Conservation (phyloP, 345 rosid species). For the Odontarrhena argentea region DNA sequence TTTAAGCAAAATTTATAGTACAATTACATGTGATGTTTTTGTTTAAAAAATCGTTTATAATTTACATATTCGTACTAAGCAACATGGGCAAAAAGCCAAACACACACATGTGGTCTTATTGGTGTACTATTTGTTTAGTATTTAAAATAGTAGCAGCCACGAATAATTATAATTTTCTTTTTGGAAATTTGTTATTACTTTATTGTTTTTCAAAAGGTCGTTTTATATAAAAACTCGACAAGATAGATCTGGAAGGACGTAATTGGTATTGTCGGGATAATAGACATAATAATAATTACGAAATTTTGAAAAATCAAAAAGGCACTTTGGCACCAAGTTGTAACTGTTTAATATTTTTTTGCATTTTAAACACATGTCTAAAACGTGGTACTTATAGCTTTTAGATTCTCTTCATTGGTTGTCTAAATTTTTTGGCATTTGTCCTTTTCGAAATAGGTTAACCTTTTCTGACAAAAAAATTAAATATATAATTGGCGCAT, state of each 20-base stretch:
- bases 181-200: background rate
- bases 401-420: conserved; percentile 19
- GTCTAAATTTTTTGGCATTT: conserved; percentile 15
- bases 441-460: background rate
- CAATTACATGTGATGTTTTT: conserved; percentile 23
- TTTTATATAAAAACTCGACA: background rate
- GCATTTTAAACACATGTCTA: conserved; percentile 23
- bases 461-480: too few species aligned
- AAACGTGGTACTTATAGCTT: conserved; percentile 22
- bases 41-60: conserved; percentile 33
- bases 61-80: background rate
- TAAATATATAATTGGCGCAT: too few species aligned
- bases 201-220: conserved; percentile 9
- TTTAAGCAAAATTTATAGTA: background rate
- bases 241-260: conserved; percentile 15
- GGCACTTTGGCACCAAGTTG: conserved; percentile 22
- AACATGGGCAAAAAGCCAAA: conserved; percentile 39
- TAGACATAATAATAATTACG: conserved; percentile 22
- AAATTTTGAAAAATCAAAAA: conserved; percentile 9
- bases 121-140: conserved; percentile 18
- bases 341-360: conserved; percentile 2
- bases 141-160: conserved; percentile 27
- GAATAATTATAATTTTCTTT: background rate
- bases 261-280: conserved; percentile 17
- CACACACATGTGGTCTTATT: conserved; percentile 32